phyloP scores from a whole-genome alignment of 73 alveolate genomes.

The Effrenium voratum region DNA sequence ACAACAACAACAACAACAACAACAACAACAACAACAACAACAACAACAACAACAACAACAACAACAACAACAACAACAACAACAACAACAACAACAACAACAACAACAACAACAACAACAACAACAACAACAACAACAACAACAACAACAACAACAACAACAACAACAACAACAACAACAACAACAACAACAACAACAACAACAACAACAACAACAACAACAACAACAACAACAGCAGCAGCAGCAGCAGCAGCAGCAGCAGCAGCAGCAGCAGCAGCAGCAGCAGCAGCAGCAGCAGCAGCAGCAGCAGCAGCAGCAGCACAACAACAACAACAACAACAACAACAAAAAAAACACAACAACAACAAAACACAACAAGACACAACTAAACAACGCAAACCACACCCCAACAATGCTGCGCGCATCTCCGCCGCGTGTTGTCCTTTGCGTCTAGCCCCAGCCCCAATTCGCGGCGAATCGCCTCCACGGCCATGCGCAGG shows the following conservation, averaged over 20 bases:
- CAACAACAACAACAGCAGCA: neutral
- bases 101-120: neutral
- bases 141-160: neutral
- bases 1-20: neutral
- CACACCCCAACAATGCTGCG: too few relatives aligned
- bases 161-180: neutral
- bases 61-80: neutral
- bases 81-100: neutral
- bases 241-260: conserved; percentile 13
- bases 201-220: neutral
- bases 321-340: too few relatives aligned
- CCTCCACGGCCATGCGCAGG: too few relatives aligned
- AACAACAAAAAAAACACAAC: too few relatives aligned
- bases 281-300: too few relatives aligned
- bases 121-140: neutral
- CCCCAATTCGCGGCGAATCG: too few relatives aligned
- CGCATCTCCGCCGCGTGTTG: too few relatives aligned
- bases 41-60: neutral
- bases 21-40: neutral
- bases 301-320: too few relatives aligned
- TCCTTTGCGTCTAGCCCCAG: too few relatives aligned
- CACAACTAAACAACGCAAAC: too few relatives aligned
- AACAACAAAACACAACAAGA: too few relatives aligned
- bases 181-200: neutral
- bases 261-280: conserved; percentile 10